Evolutionary conservation across 2,329 filamentous ascomycete species (phyloP).

Genomic region (Neonectria neomacrospora): DNA sequence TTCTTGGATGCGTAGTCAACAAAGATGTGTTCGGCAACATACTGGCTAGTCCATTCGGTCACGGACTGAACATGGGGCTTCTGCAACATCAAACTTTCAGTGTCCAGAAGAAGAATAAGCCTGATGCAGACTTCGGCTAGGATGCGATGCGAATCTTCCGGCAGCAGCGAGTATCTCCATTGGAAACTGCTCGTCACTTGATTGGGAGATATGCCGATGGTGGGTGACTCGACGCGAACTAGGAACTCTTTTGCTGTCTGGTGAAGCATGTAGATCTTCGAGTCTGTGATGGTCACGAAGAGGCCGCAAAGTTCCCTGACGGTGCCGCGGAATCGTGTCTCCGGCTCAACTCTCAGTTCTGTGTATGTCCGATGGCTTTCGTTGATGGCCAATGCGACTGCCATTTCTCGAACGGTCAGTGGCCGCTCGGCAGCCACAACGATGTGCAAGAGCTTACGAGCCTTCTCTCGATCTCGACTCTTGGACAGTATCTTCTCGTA

Average conservation of each 20-base stretch:
- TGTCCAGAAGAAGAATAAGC: too few species aligned
- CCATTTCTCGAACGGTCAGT: slow-evolving; percentile 40
- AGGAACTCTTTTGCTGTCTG: slow-evolving; percentile 41
- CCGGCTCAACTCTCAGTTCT: slow-evolving; percentile 14
- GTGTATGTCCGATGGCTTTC: slow-evolving; percentile 13
- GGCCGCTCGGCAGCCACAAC: slow-evolving; percentile 40
- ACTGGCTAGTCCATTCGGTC: too few species aligned
- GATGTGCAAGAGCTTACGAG: slow-evolving; percentile 38
- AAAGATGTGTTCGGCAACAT: too few species aligned
- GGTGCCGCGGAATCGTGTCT: slow-evolving; percentile 19
- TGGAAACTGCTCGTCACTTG: too few species aligned
- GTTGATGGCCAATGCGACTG: slow-evolving; percentile 31
- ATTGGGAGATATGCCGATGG: too few species aligned
- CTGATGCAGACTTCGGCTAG: too few species aligned
- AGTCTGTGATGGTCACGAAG: slow-evolving; percentile 40
- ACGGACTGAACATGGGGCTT: too few species aligned
- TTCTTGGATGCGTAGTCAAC: too few species aligned
- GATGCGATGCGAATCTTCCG: too few species aligned
- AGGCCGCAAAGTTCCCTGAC: slow-evolving; percentile 47
- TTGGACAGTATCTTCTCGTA: slow-evolving; percentile 42
- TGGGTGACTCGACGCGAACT: not conserved
- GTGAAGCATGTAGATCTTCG: slow-evolving; percentile 38
- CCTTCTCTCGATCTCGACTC: slow-evolving; percentile 20
- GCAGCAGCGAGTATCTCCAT: too few species aligned
- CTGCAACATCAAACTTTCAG: too few species aligned